Conservation (phyloP, 257 asterid genomes). For the Oldenlandia corymbosa region DNA sequence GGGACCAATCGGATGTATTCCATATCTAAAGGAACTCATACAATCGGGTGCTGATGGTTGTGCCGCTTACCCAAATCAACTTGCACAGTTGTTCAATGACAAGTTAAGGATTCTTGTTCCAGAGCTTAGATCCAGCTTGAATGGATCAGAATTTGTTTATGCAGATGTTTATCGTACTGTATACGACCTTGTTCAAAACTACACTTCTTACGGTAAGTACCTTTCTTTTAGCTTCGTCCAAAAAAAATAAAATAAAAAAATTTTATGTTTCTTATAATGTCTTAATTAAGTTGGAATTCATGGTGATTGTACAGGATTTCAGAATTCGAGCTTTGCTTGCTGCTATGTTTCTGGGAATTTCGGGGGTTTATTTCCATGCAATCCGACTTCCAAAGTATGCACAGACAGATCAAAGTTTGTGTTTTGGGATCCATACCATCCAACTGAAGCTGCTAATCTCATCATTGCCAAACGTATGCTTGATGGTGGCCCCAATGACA, state of each 20-base stretch:
- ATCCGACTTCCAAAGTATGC: slow-evolving; percentile 54
- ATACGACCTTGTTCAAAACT: slow-evolving; percentile 45
- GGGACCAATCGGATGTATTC: slow-evolving; percentile 87
- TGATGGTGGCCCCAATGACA: slow-evolving; percentile 41
- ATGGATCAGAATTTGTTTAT: slow-evolving; percentile 47
- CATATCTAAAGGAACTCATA: slow-evolving; percentile 55
- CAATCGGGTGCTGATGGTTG: slow-evolving; percentile 50
- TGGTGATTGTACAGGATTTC: slow-evolving; percentile 39
- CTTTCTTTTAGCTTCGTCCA: too few relatives aligned
- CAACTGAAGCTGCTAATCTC: slow-evolving; percentile 56
- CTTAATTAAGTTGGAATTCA: too few relatives aligned
- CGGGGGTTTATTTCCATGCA: slow-evolving; percentile 74
- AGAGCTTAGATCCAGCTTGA: slow-evolving; percentile 35
- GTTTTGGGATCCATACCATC: slow-evolving; percentile 85
- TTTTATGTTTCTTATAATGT: too few relatives aligned
- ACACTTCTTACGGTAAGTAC: slow-evolving; percentile 40
- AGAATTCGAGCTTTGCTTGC: slow-evolving; percentile 53
- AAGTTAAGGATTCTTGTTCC: slow-evolving; percentile 42
- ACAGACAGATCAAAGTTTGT: slow-evolving; percentile 56
- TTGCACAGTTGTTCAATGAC: slow-evolving; percentile 51
- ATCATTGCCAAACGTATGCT: slow-evolving; percentile 47
- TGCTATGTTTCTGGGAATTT: slow-evolving; percentile 49
- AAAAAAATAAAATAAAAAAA: too few relatives aligned
- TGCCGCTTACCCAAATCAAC: slow-evolving; percentile 45
- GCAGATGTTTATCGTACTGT: slow-evolving; percentile 62